phyloP scores from a whole-genome alignment of 2,329 filamentous ascomycete genomes.

The Dactylellina parvicollis region DNA sequence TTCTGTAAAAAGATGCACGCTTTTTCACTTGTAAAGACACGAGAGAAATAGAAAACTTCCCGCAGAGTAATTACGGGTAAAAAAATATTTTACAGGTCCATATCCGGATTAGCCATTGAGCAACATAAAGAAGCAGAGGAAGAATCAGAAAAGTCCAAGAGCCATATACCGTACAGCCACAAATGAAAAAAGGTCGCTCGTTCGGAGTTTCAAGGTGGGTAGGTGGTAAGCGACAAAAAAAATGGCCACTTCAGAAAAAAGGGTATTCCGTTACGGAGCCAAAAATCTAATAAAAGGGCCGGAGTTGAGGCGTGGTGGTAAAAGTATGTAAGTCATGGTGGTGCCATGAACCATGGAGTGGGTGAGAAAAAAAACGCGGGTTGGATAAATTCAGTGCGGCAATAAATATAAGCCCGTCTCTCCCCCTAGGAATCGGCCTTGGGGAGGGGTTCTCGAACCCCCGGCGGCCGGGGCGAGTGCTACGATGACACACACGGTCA shows the following conservation, averaged over 20 bases:
- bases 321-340: too few species aligned
- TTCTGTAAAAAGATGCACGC: background rate
- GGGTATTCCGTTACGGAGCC: background rate
- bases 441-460: too few species aligned
- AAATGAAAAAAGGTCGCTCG: background rate
- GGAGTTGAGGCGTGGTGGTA: constrained; percentile 21
- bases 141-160: background rate
- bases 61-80: background rate
- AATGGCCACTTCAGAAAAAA: background rate
- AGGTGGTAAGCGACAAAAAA: constrained; percentile 5
- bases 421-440: background rate
- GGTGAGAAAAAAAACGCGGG: constrained; percentile 25
- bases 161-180: background rate
- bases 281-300: background rate
- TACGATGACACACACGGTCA: too few species aligned
- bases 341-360: background rate
- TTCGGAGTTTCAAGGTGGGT: constrained; percentile 50
- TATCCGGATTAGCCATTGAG: background rate
- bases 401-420: constrained; percentile 7
- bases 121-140: background rate
- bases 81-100: background rate
- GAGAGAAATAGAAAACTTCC: too few species aligned
- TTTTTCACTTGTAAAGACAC: too few species aligned
- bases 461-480: too few species aligned
- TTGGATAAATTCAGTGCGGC: constrained; percentile 51